phyloP scores from a whole-genome alignment of 495 filamentous ascomycete species.

The Tuber umbilicatum region DNA sequence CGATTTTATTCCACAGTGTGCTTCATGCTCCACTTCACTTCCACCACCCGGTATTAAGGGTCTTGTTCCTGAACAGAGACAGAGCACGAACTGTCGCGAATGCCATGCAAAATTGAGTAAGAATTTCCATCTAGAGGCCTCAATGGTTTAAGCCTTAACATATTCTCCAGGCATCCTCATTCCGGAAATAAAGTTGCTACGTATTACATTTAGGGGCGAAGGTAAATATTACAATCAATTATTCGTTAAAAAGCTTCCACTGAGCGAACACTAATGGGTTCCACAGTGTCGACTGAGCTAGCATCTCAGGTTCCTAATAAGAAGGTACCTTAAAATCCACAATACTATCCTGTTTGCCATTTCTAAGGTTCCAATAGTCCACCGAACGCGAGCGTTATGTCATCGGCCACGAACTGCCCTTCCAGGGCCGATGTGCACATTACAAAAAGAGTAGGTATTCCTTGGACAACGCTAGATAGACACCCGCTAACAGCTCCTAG shows the following conservation, averaged over 20 bases:
- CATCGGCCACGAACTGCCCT: conserved; percentile 70
- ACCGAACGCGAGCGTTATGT: conserved; percentile 68
- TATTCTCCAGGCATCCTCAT: conserved; percentile 54
- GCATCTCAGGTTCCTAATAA: conserved; percentile 5
- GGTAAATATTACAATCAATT: background rate
- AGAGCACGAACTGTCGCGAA: conserved; percentile 69
- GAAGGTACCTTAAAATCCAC: conserved; percentile 39
- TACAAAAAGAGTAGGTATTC: conserved; percentile 61
- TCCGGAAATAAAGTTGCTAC: conserved; percentile 73
- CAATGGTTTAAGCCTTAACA: background rate
- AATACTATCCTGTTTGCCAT: conserved; percentile 44
- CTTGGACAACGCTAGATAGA: background rate
- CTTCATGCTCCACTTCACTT: conserved; percentile 65
- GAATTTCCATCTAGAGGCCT: conserved; percentile 8
- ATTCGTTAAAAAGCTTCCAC: background rate
- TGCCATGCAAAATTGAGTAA: conserved; percentile 77
- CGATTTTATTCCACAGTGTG: conserved; percentile 75
- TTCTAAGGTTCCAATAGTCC: conserved; percentile 40
- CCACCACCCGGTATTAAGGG: conserved; percentile 58
- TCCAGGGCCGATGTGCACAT: conserved; percentile 67
- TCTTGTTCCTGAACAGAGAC: conserved; percentile 65
- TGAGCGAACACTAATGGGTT: background rate
- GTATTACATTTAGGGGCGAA: conserved; percentile 53
- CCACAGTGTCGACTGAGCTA: background rate
- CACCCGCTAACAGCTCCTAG: conserved; percentile 2